phyloP scores from a whole-genome alignment of 2,329 filamentous ascomycete genomes.

The Dactylella cylindrospora region DNA sequence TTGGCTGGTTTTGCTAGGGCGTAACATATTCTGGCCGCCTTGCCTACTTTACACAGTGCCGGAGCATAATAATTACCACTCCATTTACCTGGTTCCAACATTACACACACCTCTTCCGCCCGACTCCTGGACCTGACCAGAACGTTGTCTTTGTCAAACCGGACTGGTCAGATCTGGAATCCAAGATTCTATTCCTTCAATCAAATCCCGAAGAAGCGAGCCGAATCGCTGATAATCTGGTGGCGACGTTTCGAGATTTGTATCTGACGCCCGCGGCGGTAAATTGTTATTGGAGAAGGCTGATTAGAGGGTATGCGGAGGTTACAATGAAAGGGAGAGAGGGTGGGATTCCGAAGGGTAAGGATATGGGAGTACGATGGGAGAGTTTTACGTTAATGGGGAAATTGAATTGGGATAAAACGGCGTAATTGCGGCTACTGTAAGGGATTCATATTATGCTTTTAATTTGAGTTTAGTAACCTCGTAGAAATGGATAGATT shows the following conservation, averaged over 20 bases:
- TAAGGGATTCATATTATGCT: too few relatives aligned
- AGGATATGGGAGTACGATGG: slow-evolving; percentile 15
- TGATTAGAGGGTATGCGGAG: slow-evolving; percentile 52
- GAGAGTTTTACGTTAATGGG: slow-evolving; percentile 12
- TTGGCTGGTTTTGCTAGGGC: slow-evolving; percentile 49
- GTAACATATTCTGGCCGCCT: slow-evolving; percentile 59
- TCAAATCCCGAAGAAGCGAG: slow-evolving; percentile 54
- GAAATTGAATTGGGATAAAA: slow-evolving; percentile 2
- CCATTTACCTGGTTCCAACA: slow-evolving; percentile 57
- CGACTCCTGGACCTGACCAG: slow-evolving; percentile 54
- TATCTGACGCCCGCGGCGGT: slow-evolving; percentile 61
- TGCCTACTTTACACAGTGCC: slow-evolving; percentile 59
- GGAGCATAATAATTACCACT: slow-evolving; percentile 57
- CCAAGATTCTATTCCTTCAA: slow-evolving; percentile 53
- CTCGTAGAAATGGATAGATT: too few relatives aligned
- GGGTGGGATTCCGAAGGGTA: slow-evolving; percentile 48
- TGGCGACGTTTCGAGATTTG: slow-evolving; percentile 51
- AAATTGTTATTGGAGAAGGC: slow-evolving; percentile 59
- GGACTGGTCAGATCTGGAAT: slow-evolving; percentile 53
- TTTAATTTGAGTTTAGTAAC: too few relatives aligned
- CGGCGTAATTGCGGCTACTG: too few relatives aligned
- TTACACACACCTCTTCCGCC: slow-evolving; percentile 55
- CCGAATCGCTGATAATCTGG: slow-evolving; percentile 54
- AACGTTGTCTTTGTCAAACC: slow-evolving; percentile 57
- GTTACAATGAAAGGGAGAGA: slow-evolving; percentile 52